Conservation (phyloP, 202 grass and related monocot species). For the Panicum hallii region DNA sequence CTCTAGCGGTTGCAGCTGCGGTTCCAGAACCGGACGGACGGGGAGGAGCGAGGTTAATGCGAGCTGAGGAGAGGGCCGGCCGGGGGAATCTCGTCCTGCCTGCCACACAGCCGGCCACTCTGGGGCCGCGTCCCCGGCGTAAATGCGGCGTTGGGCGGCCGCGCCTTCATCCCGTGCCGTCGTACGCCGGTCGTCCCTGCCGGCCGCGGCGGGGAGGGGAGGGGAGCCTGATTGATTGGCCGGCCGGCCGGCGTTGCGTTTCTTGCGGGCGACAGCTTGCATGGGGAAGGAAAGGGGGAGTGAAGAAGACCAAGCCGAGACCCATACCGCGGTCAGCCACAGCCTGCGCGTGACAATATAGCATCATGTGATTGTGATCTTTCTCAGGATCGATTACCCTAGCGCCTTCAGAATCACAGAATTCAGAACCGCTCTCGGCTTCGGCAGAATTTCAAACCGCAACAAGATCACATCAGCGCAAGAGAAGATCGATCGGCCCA, state of each 20-base stretch:
- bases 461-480: too few species aligned
- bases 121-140: slow-evolving; percentile 6
- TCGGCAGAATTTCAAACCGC: too few species aligned
- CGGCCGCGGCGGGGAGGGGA: background rate
- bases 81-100: slow-evolving; percentile 46
- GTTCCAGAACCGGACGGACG: too few species aligned
- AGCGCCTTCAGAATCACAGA: too few species aligned
- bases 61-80: slow-evolving; percentile 5
- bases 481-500: too few species aligned
- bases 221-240: slow-evolving; percentile 5
- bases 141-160: slow-evolving; percentile 35
- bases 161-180: slow-evolving; percentile 6
- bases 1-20: too few species aligned
- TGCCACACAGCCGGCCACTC: background rate
- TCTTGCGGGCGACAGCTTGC: background rate
- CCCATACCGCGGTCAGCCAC: background rate
- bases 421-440: too few species aligned
- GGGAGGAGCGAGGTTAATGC: slow-evolving; percentile 13
- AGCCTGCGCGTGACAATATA: background rate
- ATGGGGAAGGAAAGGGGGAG: background rate
- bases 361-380: background rate
- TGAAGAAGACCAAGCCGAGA: background rate
- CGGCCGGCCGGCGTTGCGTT: background rate
- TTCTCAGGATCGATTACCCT: too few species aligned
- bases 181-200: background rate